Evolutionary conservation across 768 basidiomycete genomes (phyloP), one percentile per base, ranked within the genome.

Genomic region (Termitomyces sp.): DNA sequence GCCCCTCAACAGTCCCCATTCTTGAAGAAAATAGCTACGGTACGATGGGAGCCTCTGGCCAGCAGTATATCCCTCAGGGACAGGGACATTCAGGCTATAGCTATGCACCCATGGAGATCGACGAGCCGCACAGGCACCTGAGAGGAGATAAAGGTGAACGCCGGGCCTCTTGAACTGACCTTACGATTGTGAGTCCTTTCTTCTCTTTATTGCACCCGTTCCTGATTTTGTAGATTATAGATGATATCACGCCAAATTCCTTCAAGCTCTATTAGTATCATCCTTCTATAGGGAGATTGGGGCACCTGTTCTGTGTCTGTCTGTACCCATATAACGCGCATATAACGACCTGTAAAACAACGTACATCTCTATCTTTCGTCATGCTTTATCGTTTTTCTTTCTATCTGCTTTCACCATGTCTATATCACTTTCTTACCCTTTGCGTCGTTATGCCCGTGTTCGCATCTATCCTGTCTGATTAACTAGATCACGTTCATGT

Each of bases 1-100:
- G 59, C 27, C 47, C 59, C 22, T 51, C 56, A 16, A 61, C 60
- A 13, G 26, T 55, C 16, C 60, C 56, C 22, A 44, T 57, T 20
- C 43, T 27, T 12, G 52, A 41, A 43, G 37, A 48, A 14, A 37
- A 48, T 16, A 14, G 4, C 22, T 60, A 53, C 16, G 42, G 44
- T 16, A 13, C 46, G 18, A 46, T n/a, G 22, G 39, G 41, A 5
- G 42, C 14, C 16, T 26, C 49, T 20, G 51, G 26, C 1, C 34
- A 51, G 8, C 18, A 46, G 29, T 41, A 46, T 26, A 44, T 29
- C 18, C 37, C 39, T 20, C 49, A 46, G 18, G 53, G 42, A 20
- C 27, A 36, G 18, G 42, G 32, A 1, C 14, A 49, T 18, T 42
- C 54, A 32, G 26, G 26, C 34, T 52, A 53, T 37, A 13, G 20